These are phyloP conservation scores for Tuber magnatum DNA, from an alignment of 495 filamentous ascomycete species.

Conservation along the genomic window DNA sequence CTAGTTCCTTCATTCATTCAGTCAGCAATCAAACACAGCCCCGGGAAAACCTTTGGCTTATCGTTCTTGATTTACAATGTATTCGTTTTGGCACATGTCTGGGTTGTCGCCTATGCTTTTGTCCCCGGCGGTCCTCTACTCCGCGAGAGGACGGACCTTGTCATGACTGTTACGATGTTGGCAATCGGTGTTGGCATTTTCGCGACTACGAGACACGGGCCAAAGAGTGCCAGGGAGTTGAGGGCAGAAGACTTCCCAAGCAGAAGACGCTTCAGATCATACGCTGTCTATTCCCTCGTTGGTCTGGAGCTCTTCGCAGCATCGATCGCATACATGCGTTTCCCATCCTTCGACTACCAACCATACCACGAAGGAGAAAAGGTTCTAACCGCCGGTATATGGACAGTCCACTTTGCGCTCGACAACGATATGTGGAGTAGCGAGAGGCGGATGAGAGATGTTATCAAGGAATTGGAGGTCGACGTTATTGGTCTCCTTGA, in stretches of 20 bases:
- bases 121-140: slow-evolving; percentile 94
- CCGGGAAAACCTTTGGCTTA: slow-evolving; percentile 72
- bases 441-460: slow-evolving; percentile 83
- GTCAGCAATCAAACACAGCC: slow-evolving; percentile 65
- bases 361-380: slow-evolving; percentile 85
- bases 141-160: slow-evolving; percentile 90
- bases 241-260: slow-evolving; percentile 47
- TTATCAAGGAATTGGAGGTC: slow-evolving; percentile 87
- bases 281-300: slow-evolving; percentile 57
- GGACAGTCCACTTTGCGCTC: slow-evolving; percentile 97
- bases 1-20: slow-evolving; percentile 66
- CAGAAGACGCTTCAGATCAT: slow-evolving; percentile 53
- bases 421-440: slow-evolving; percentile 99
- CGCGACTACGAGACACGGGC: slow-evolving; percentile 53
- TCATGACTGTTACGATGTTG: slow-evolving; percentile 81
- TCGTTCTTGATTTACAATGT: slow-evolving; percentile 87
- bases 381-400: slow-evolving; percentile 85
- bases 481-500: slow-evolving; percentile 94
- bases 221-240: slow-evolving; percentile 44
- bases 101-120: slow-evolving; percentile 98
- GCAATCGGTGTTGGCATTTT: slow-evolving; percentile 80
- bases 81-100: slow-evolving; percentile 87
- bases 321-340: slow-evolving; percentile 79
- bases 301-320: slow-evolving; percentile 61
- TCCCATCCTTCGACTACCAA: slow-evolving; percentile 83